Base-by-base conservation (phyloP, 768 basidiomycete species). In the Tricholoma bakamatsutake region DNA sequence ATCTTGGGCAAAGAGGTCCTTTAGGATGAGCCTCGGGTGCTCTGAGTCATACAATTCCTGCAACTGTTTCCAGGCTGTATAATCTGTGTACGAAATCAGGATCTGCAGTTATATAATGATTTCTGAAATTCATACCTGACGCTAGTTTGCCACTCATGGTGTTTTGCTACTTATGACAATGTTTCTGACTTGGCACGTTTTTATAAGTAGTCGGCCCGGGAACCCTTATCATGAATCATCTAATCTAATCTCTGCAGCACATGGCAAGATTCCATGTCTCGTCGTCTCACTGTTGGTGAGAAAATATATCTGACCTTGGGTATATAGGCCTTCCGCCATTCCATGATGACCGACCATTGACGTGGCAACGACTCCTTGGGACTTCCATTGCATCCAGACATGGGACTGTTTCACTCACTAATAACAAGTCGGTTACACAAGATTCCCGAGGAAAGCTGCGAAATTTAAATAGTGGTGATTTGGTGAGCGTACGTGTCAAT, bases 1-100 rank as follows among this genome's bases (percentile, higher is more conserved):
- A 74, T 98, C 94, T 65, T 87, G 78, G 17, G 85, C 85, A 69
- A 99, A 99, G 65, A 99, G 90, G 56, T 97, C 88, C 73, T 89
- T 92, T 61, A 99, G 83, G 66, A 91, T 76, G 71, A 98, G 87
- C 61, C 81, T 80, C 56, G 81, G 68, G 60, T 81, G 76, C 66
- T 93, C 80, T 11, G 80, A 70, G 67, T 90, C 85, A 70, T 96
- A 89, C 57, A 90, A 80, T 64, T 78, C 63, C 76, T 97, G 88
- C 63, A 99, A 89, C 71, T 90, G 87, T 76, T 91, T 82, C 95
- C 95, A 98, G 39, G 92, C 73, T 24, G 83, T 54, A 74, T 97
- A 97, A 52, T 92, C 95, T 98, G 67, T 34, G 1, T 3, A 30
- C 18, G 31, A 45, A 39, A 2, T 55, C 46, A 57, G 54, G 35